Percentiles rank a stretch among this genome's conserved stretches.
phyloP scores from a whole-genome alignment of 257 asterid genomes.

The Primulina huaijiensis region DNA sequence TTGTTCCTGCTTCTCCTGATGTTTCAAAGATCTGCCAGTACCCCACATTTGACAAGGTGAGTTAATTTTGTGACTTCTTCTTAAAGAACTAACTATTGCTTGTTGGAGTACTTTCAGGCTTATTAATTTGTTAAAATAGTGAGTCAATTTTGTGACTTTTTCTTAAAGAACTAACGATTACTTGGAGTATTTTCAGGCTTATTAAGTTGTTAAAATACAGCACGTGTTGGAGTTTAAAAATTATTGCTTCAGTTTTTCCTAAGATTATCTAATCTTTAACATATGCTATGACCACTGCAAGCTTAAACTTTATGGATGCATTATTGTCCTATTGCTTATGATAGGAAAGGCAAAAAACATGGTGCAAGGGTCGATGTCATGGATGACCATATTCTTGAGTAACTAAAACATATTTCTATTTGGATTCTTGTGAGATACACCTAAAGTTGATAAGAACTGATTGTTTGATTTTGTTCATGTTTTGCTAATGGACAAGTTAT shows the following conservation, averaged over 20 bases:
- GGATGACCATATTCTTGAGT: not conserved
- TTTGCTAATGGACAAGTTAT: not conserved
- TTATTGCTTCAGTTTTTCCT: not conserved
- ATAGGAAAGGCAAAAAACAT: not conserved
- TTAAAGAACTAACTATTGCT: not conserved
- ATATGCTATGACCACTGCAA: not conserved
- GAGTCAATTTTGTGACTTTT: slow-evolving; percentile 26
- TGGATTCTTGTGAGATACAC: not conserved
- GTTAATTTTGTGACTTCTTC: slow-evolving; percentile 22
- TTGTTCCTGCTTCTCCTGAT: slow-evolving; percentile 45
- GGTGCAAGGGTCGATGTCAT: not conserved
- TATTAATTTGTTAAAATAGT: slow-evolving; percentile 24
- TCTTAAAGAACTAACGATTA: slow-evolving; percentile 1
- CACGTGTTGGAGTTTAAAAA: not conserved
- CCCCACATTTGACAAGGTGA: slow-evolving; percentile 45
- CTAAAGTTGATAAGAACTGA: not conserved
- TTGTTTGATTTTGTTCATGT: not conserved
- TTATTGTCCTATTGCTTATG: not conserved
- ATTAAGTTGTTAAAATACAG: not conserved
- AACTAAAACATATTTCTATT: not conserved
- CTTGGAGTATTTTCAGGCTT: slow-evolving; percentile 3
- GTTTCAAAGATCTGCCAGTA: slow-evolving; percentile 38
- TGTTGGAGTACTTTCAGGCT: slow-evolving; percentile 5
- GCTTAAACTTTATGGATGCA: not conserved
- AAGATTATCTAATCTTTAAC: too few species aligned